These are phyloP conservation scores for Paramecium sexaurelia DNA, from an alignment of 73 alveolate genomes.

Conservation along the genomic window DNA sequence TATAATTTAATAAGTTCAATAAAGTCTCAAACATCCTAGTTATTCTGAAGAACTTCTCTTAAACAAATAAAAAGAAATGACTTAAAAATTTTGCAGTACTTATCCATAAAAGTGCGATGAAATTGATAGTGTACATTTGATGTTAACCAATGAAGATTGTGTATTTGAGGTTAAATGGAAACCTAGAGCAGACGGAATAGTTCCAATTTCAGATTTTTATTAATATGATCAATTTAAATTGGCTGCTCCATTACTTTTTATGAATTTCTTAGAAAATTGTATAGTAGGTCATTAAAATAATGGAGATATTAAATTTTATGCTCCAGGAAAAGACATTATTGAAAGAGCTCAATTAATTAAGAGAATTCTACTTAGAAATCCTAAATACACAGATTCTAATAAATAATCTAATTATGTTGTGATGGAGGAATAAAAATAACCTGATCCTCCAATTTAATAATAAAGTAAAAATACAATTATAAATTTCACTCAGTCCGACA, in stretches of 20 bases:
- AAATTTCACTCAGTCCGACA: background rate
- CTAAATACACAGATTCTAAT: background rate
- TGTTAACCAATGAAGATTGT: background rate
- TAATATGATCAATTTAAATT: background rate
- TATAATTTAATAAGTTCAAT: background rate
- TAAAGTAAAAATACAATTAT: background rate
- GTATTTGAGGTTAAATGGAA: constrained; percentile 25
- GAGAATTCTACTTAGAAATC: background rate
- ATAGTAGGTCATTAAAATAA: background rate
- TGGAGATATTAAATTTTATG: background rate
- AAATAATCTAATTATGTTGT: background rate
- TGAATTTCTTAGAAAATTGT: constrained; percentile 4
- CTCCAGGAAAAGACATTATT: background rate
- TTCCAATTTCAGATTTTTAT: background rate
- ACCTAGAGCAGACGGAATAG: constrained; percentile 8
- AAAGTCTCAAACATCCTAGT: constrained; percentile 4
- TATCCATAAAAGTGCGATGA: background rate
- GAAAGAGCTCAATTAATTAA: background rate
- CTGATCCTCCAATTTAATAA: background rate
- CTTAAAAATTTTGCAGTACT: background rate
- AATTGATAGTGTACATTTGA: background rate
- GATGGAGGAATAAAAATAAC: background rate
- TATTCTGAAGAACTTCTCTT: constrained; percentile 22
- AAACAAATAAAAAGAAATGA: constrained; percentile 2
- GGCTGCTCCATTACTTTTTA: background rate